Evolutionary conservation across 208 protist species (phyloP).

Genomic region (Leptomonas pyrrhocoris): DNA sequence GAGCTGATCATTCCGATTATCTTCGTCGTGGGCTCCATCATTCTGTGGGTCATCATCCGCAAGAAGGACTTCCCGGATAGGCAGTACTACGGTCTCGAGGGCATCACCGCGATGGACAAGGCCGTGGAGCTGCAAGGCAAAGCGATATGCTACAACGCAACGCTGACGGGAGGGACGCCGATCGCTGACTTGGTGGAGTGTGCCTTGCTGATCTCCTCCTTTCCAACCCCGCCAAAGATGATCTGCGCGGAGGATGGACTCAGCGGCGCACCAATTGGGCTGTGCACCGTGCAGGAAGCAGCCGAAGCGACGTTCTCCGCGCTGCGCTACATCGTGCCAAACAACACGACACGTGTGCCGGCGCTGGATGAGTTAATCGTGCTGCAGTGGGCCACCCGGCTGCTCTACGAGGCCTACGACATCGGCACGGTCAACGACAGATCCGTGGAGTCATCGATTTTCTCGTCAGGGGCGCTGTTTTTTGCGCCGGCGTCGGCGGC

Average conservation of each 20-base stretch:
- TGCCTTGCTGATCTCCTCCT: neutral
- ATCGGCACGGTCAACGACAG: conserved; percentile 22
- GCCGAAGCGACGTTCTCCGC: conserved; percentile 4
- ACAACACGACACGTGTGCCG: conserved; percentile 41
- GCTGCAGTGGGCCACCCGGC: conserved; percentile 53
- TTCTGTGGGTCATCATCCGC: conserved; percentile 58
- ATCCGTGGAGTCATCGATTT: conserved; percentile 35
- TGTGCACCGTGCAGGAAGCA: conserved; percentile 22
- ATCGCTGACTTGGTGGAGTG: conserved; percentile 21
- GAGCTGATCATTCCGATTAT: conserved; percentile 77
- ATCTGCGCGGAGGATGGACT: conserved; percentile 24
- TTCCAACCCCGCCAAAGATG: neutral
- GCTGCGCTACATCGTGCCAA: conserved; percentile 25
- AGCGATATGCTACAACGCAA: conserved; percentile 45
- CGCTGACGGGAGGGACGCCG: conserved; percentile 18
- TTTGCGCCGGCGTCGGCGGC: conserved; percentile 42
- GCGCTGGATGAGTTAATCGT: conserved; percentile 48
- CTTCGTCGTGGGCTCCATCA: conserved; percentile 51
- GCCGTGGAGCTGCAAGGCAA: conserved; percentile 12
- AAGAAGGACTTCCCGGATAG: conserved; percentile 13
- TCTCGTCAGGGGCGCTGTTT: conserved; percentile 52
- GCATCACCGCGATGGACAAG: conserved; percentile 1
- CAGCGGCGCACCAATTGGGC: conserved; percentile 30
- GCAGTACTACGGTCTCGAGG: conserved; percentile 37
- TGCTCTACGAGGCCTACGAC: conserved; percentile 34